Percentiles rank a stretch among this genome's conserved stretches.
These are phyloP conservation scores for Neofusicoccum kwambonambiense DNA, from an alignment of 2,329 filamentous ascomycete genomes.

Conservation along the genomic window DNA sequence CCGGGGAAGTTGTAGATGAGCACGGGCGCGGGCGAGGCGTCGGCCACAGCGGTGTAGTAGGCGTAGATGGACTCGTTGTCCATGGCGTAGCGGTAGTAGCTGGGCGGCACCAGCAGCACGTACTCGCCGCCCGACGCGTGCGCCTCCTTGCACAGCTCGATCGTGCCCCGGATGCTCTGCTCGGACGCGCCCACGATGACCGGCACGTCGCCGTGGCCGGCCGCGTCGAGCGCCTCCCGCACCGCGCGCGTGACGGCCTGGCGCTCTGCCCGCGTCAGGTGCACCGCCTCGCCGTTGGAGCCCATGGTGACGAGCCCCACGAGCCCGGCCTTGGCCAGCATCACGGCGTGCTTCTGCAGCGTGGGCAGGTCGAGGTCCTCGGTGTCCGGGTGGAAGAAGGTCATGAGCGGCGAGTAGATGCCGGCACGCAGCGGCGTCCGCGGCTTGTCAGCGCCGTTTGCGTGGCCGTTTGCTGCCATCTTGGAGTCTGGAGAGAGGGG, in stretches of 20 bases:
- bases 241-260: conserved; percentile 72
- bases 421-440: conserved; percentile 69
- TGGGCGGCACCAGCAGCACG: conserved; percentile 74
- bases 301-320: conserved; percentile 84
- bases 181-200: conserved; percentile 82
- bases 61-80: conserved; percentile 71
- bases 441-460: conserved; percentile 33
- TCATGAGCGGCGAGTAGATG: conserved; percentile 88
- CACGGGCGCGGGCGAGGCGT: conserved; percentile 72
- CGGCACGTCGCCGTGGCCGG: conserved; percentile 72
- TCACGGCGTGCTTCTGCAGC: conserved; percentile 77
- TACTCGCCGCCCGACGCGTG: conserved; percentile 73
- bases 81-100: conserved; percentile 77
- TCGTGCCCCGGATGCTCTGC: conserved; percentile 76
- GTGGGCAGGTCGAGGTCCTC: conserved; percentile 80
- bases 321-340: conserved; percentile 73
- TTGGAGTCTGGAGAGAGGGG: conserved; percentile 20
- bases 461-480: conserved; percentile 30
- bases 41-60: conserved; percentile 74
- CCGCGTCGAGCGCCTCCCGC: conserved; percentile 76
- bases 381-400: conserved; percentile 80
- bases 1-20: conserved; percentile 91
- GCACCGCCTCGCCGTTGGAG: conserved; percentile 86
- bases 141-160: conserved; percentile 69
- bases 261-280: conserved; percentile 78